These are phyloP conservation scores for Piedraia hortae DNA, from an alignment of 2,329 filamentous ascomycete genomes.

Conservation along the genomic window DNA sequence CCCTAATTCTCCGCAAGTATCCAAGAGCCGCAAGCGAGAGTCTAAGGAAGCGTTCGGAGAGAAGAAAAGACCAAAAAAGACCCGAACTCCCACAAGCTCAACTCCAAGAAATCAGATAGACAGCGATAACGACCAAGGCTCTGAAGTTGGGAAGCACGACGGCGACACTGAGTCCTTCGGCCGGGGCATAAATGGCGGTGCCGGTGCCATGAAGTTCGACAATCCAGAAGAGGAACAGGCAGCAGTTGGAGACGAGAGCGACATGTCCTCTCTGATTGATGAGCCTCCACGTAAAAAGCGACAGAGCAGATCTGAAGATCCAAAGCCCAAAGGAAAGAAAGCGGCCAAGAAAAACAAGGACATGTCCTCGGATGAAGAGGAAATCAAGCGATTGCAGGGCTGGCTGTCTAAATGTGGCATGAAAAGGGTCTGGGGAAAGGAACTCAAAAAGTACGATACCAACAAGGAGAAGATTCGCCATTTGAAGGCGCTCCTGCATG, in stretches of 20 bases:
- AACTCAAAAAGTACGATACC: conserved; percentile 51
- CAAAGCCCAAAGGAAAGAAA: conserved; percentile 17
- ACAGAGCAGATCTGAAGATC: conserved; percentile 11
- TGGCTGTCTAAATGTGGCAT: conserved; percentile 77
- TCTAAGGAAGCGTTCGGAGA: conserved; percentile 6
- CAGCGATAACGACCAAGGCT: conserved; percentile 1
- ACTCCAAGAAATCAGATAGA: no score
- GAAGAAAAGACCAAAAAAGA: conserved; percentile 7
- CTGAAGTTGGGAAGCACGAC: background rate
- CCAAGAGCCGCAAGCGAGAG: conserved; percentile 9
- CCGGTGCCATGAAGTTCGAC: background rate
- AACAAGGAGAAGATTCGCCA: conserved; percentile 56
- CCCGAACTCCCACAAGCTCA: conserved; percentile 1
- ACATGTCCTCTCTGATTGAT: conserved; percentile 53
- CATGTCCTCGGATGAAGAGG: conserved; percentile 36
- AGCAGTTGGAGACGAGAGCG: conserved; percentile 20
- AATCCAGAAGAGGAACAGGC: conserved; percentile 1
- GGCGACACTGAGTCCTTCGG: background rate
- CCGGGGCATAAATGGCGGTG: no score
- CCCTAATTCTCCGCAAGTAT: conserved; percentile 4
- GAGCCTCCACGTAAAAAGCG: conserved; percentile 34
- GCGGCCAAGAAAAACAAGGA: conserved; percentile 11
- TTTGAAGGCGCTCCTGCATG: conserved; percentile 48
- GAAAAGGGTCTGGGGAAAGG: conserved; percentile 69
- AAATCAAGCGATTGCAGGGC: conserved; percentile 69